phyloP scores from a whole-genome alignment of 495 filamentous ascomycete species.

The Trichoderma parareesei region DNA sequence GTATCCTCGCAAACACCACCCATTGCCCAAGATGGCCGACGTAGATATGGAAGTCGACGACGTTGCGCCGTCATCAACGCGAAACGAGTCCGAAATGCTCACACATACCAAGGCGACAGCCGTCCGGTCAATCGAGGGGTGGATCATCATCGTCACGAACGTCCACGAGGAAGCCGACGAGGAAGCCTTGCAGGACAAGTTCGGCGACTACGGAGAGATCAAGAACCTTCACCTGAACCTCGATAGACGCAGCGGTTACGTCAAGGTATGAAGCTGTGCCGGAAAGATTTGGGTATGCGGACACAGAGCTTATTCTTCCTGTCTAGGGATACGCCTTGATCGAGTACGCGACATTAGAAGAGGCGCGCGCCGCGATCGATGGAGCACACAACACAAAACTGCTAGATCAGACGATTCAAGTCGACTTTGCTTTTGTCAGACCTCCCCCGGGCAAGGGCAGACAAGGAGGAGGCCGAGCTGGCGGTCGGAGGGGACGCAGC shows the following conservation, averaged over 20 bases:
- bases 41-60: slow-evolving; percentile 78
- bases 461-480: slow-evolving; percentile 43
- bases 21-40: slow-evolving; percentile 45
- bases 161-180: slow-evolving; percentile 97
- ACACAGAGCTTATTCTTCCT: neutral
- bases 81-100: slow-evolving; percentile 58
- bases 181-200: slow-evolving; percentile 89
- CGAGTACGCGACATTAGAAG: slow-evolving; percentile 81
- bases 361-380: slow-evolving; percentile 80
- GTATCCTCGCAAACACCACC: neutral
- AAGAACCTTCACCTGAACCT: slow-evolving; percentile 95
- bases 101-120: slow-evolving; percentile 77
- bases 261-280: slow-evolving; percentile 60
- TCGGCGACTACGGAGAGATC: slow-evolving; percentile 94
- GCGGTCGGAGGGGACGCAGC: slow-evolving; percentile 41
- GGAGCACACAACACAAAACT: slow-evolving; percentile 73
- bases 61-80: slow-evolving; percentile 27
- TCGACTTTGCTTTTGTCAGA: slow-evolving; percentile 96
- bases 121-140: slow-evolving; percentile 96
- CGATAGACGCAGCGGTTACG: slow-evolving; percentile 91
- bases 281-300: neutral
- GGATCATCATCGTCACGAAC: slow-evolving; percentile 95
- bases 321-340: slow-evolving; percentile 87
- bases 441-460: slow-evolving; percentile 66
- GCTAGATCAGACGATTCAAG: slow-evolving; percentile 83